Evolutionary conservation across 495 filamentous ascomycete species (phyloP).

Genomic region (Lepraria neglecta): DNA sequence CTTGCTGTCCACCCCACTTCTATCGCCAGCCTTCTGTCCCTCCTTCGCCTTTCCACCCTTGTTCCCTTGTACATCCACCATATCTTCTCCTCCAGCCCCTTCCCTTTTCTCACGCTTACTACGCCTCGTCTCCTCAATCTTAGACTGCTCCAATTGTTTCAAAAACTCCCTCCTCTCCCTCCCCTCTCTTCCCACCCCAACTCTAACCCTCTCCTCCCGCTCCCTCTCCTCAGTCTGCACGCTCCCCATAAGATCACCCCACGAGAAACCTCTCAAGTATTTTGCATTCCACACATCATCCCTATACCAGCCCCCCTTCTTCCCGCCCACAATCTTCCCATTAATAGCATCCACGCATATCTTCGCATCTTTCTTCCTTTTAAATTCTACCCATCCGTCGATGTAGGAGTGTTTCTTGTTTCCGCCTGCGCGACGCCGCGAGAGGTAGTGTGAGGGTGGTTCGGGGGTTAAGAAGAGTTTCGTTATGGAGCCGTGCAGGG

Average conservation of each 20-base stretch:
- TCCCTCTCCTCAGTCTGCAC: slow-evolving; percentile 41
- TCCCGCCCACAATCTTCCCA: slow-evolving; percentile 72
- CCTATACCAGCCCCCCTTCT: slow-evolving; percentile 81
- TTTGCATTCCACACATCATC: slow-evolving; percentile 88
- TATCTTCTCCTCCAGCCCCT: slow-evolving; percentile 72
- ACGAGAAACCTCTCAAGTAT: slow-evolving; percentile 83
- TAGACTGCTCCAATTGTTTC: slow-evolving; percentile 65
- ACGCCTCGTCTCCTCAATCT: slow-evolving; percentile 69
- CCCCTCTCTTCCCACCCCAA: slow-evolving; percentile 70
- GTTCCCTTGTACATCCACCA: slow-evolving; percentile 50
- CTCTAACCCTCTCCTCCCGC: slow-evolving; percentile 31
- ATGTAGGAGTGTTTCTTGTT: slow-evolving; percentile 84
- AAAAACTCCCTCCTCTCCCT: slow-evolving; percentile 55
- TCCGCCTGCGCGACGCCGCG: slow-evolving; percentile 59
- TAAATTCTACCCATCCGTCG: slow-evolving; percentile 94
- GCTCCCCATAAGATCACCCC: slow-evolving; percentile 59
- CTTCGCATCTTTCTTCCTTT: slow-evolving; percentile 70
- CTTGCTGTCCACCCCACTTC: slow-evolving; percentile 30
- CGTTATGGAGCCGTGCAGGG: slow-evolving; percentile 70
- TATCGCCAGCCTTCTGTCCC: slow-evolving; percentile 60
- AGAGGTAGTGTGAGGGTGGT: slow-evolving; percentile 53
- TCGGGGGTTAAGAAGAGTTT: slow-evolving; percentile 85
- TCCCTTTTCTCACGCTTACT: slow-evolving; percentile 69
- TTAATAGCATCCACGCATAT: slow-evolving; percentile 79
- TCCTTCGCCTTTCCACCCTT: slow-evolving; percentile 76